Evolutionary conservation across 176 grass and related monocot genomes (phyloP).

Genomic region (barley (Hordeum vulgare)): MorexV3_pseudomolecules_assembly NC_058523.1:13796339-13796838

Average conservation of each 20-base stretch:
- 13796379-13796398: too few species aligned
- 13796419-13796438: too few species aligned
- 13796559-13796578: conserved; percentile 7
- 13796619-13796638: too few species aligned
- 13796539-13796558: conserved; percentile 2
- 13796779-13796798: conserved; percentile 91
- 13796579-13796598: too few species aligned
- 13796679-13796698: too few species aligned
- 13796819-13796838: conserved; percentile 55
- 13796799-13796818: conserved; percentile 90
- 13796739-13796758: conserved; percentile 78
- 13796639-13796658: too few species aligned
- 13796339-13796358: neutral
- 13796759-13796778: conserved; percentile 84
- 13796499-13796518: conserved; percentile 42
- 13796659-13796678: too few species aligned
- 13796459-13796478: neutral
- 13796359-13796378: neutral
- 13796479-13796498: neutral
- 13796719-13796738: too few species aligned
- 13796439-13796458: too few species aligned
- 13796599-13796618: too few species aligned
- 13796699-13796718: too few species aligned
- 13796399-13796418: neutral
- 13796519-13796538: conserved; percentile 14